These are phyloP conservation scores for Stephanodiscus minutulus DNA, from an alignment of 108 stramenopile species.

Conservation along the genomic window DNA sequence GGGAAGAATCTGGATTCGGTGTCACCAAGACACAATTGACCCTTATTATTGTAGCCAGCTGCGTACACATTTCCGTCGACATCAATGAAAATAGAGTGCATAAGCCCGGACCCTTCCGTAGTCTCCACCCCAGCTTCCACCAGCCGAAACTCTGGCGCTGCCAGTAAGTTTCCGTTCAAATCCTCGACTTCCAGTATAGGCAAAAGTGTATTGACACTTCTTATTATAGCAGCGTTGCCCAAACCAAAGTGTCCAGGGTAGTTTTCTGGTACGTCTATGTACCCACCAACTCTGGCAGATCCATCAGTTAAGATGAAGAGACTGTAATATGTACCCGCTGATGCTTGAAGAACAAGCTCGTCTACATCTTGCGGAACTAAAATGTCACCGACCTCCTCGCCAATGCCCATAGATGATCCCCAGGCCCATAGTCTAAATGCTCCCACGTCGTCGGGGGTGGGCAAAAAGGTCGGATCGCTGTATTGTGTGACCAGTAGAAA, in stretches of 20 bases:
- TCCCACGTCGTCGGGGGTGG: no score
- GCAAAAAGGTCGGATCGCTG: slow-evolving; percentile 18
- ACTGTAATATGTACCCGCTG: slow-evolving; percentile 9
- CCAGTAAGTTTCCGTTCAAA: slow-evolving; percentile 6
- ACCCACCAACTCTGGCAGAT: not conserved
- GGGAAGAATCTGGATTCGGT: slow-evolving; percentile 27
- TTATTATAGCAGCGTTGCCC: not conserved
- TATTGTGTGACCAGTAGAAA: slow-evolving; percentile 36
- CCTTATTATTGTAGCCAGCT: slow-evolving; percentile 36
- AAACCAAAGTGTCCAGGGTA: slow-evolving; percentile 9
- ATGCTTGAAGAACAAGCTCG: slow-evolving; percentile 12
- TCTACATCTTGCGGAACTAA: not conserved
- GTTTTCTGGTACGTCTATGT: slow-evolving; percentile 1
- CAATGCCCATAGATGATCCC: slow-evolving; percentile 4
- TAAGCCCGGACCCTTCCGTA: slow-evolving; percentile 15
- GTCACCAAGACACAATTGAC: slow-evolving; percentile 44
- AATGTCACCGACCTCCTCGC: not conserved
- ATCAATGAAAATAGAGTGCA: slow-evolving; percentile 43
- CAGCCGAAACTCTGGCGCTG: slow-evolving; percentile 25
- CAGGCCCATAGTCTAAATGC: slow-evolving; percentile 28
- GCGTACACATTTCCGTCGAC: slow-evolving; percentile 37
- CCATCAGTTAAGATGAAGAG: slow-evolving; percentile 8
- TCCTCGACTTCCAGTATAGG: slow-evolving; percentile 33
- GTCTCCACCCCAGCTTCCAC: slow-evolving; percentile 43
- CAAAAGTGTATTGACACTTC: slow-evolving; percentile 5